These are phyloP conservation scores for Geotrichum australiense DNA, from an alignment of 1,139 yeast genomes.

Conservation along the genomic window DNA sequence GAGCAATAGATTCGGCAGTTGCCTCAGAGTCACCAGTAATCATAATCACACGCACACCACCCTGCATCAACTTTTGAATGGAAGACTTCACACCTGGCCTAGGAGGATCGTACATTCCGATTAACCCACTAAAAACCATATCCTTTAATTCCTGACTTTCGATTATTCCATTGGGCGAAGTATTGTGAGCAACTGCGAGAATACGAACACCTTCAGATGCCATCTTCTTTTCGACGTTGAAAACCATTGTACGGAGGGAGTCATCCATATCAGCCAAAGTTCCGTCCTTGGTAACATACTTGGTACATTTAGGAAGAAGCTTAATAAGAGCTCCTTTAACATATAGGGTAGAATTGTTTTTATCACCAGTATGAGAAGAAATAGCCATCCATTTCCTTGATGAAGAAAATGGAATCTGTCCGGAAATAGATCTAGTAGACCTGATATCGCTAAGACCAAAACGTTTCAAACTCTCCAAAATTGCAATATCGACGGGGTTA, in stretches of 20 bases:
- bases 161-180: constrained; percentile 32
- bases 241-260: constrained; percentile 41
- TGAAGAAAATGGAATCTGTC: constrained; percentile 82
- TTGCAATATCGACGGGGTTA: constrained; percentile 90
- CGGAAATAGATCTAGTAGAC: constrained; percentile 47
- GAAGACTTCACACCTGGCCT: constrained; percentile 73
- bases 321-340: constrained; percentile 89
- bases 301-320: constrained; percentile 55
- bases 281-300: constrained; percentile 54
- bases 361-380: constrained; percentile 54
- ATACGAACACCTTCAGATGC: constrained; percentile 86
- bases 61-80: constrained; percentile 65
- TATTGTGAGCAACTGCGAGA: constrained; percentile 64
- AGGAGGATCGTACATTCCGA: constrained; percentile 97
- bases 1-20: constrained; percentile 88
- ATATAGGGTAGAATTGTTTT: constrained; percentile 49
- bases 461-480: constrained; percentile 63
- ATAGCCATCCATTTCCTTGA: constrained; percentile 87
- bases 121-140: constrained; percentile 70
- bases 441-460: constrained; percentile 71
- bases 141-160: constrained; percentile 39
- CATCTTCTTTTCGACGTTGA: constrained; percentile 51
- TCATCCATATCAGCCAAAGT: constrained; percentile 43
- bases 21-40: constrained; percentile 94
- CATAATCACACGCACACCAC: constrained; percentile 95